These are phyloP conservation scores for Ophidiomyces ophidiicola DNA, from an alignment of 2,329 filamentous ascomycete genomes.

Conservation along the genomic window DNA sequence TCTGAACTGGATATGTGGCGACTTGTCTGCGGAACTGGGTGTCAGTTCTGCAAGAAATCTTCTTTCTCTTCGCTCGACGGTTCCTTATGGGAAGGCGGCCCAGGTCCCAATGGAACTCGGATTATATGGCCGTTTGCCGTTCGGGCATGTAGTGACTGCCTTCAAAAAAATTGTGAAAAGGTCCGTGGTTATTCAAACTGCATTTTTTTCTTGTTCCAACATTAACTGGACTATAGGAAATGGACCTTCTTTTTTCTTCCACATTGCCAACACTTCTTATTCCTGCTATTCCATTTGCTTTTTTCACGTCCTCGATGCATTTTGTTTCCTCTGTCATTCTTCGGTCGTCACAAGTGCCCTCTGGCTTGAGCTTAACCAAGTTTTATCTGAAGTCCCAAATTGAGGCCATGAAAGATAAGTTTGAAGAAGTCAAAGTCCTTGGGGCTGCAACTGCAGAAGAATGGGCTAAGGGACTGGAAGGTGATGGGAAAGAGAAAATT, in stretches of 20 bases:
- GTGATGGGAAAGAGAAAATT: slow-evolving; percentile 48
- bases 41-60: slow-evolving; percentile 53
- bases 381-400: slow-evolving; percentile 54
- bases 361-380: slow-evolving; percentile 47
- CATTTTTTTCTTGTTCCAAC: neutral
- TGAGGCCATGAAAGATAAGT: slow-evolving; percentile 49
- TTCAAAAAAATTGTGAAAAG: slow-evolving; percentile 50
- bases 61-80: slow-evolving; percentile 21
- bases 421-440: slow-evolving; percentile 51
- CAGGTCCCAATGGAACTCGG: slow-evolving; percentile 48
- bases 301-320: slow-evolving; percentile 50
- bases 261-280: slow-evolving; percentile 49
- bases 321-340: slow-evolving; percentile 47
- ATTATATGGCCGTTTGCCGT: slow-evolving; percentile 61
- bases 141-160: slow-evolving; percentile 54
- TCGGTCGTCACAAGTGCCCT: slow-evolving; percentile 36
- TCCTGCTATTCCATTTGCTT: slow-evolving; percentile 56
- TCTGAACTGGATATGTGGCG: slow-evolving; percentile 68
- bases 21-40: slow-evolving; percentile 49
- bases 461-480: slow-evolving; percentile 64
- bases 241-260: slow-evolving; percentile 54
- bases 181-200: slow-evolving; percentile 37
- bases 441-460: slow-evolving; percentile 59
- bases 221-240: slow-evolving; percentile 44
- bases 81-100: slow-evolving; percentile 47